Base-by-base conservation (phyloP, 2,329 filamentous ascomycete species). In the Penicillium hordei region DNA sequence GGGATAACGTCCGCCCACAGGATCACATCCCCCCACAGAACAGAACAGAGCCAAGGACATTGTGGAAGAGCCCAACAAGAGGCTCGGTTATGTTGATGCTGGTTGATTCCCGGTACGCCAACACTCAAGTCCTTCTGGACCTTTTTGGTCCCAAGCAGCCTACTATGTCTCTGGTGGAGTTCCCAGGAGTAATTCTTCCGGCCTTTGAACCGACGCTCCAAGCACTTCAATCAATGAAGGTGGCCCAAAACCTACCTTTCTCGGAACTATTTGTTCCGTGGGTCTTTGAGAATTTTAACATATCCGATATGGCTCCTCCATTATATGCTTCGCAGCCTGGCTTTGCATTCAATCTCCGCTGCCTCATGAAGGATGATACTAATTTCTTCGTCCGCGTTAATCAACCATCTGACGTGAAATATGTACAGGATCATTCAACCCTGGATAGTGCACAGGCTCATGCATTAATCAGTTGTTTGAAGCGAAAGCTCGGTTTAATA, bases 111-210 rank as follows among this genome's bases (percentile, higher is more conserved):
- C 58, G 12, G 58, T 70, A 17, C 65, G 74, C 4, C 48, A 65
- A 57, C 17, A 50, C 49, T 36, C 56, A 55, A 34, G 62, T 60
- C 46, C 61, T 67, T 34, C 59, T 68, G 12, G 60, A 64, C 19
- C 25, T 65, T 60, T 36, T 48, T 57, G 48, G 52, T 25, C 23
- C 46, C n/a, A 42, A 29, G 7, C 27, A 48, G 9, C 40, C 45
- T 1, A 51, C 58, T 6, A 45, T 73, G 5, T 66, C 67, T 3
- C 74, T 89, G 0, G 77, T 88, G 1, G 86, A 89, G 60, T 88
- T 89, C 55, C 86, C 85, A 0, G 83, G 82, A 0, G 74, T 88
- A 4, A 69, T 89, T 2, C 72, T 87, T 2, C 79, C 81, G 0
- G 79, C 85, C 0, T 88, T 89, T 62, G 72, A 79, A 27, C 82